A percentile compares a stretch with the other conserved stretches of the same genome.
phyloP scores from a whole-genome alignment of 2,329 filamentous ascomycete species.

The Ceratocystis cubensis region DNA sequence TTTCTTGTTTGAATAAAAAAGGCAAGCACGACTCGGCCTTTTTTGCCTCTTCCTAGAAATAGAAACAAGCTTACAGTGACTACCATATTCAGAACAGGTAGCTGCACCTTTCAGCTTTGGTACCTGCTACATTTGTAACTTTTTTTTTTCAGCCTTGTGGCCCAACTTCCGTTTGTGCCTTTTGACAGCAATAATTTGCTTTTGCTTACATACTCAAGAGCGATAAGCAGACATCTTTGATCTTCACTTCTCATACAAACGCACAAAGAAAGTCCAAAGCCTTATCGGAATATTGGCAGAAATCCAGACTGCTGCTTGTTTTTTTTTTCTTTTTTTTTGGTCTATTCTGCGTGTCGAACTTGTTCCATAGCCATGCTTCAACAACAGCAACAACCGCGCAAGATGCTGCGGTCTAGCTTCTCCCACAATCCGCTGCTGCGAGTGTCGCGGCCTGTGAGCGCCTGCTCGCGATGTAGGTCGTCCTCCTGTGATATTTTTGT shows the following conservation, averaged over 20 bases:
- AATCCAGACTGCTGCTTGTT: neutral
- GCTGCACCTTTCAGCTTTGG: neutral
- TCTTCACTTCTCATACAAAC: neutral
- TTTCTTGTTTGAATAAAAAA: neutral
- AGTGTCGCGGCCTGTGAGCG: conserved; percentile 68
- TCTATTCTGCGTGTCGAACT: conserved; percentile 15
- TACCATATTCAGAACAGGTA: neutral
- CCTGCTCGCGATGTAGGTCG: conserved; percentile 58
- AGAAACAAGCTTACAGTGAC: neutral
- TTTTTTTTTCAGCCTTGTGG: conserved; percentile 7
- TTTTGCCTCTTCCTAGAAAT: neutral
- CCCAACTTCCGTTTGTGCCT: neutral
- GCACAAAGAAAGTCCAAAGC: neutral
- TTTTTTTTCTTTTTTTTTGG: conserved; percentile 4
- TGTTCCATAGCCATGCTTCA: conserved; percentile 26
- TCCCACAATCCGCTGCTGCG: conserved; percentile 49
- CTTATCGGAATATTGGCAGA: neutral
- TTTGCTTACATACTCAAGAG: neutral
- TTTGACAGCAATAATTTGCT: neutral
- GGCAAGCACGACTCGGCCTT: neutral
- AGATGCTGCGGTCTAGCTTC: conserved; percentile 35
- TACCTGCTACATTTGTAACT: neutral
- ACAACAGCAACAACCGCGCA: conserved; percentile 13
- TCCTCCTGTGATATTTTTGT: neutral
- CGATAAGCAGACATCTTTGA: neutral